These are phyloP conservation scores for Xylariaceae sp. DNA, from an alignment of 2,329 filamentous ascomycete species.

Conservation along the genomic window DNA sequence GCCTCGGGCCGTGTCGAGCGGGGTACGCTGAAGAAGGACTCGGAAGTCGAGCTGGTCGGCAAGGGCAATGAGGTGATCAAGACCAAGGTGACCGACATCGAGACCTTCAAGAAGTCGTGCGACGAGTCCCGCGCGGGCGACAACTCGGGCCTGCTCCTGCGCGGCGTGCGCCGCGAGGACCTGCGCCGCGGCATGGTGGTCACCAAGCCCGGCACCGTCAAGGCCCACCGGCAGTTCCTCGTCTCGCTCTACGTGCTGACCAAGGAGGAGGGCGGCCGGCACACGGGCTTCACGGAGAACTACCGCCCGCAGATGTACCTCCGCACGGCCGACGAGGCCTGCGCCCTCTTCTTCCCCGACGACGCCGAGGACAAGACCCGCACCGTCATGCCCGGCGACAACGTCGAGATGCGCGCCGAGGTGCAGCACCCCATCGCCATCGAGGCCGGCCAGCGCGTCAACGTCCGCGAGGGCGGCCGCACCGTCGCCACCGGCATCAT, in stretches of 20 bases:
- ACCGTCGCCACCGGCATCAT: conserved; percentile 79
- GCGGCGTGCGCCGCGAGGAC: conserved; percentile 94
- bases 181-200: conserved; percentile 92
- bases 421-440: conserved; percentile 80
- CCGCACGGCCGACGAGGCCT: conserved; percentile 78
- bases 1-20: conserved; percentile 96
- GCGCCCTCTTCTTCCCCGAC: conserved; percentile 79
- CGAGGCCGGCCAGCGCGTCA: conserved; percentile 91
- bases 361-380: conserved; percentile 61
- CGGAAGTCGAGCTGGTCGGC: conserved; percentile 90
- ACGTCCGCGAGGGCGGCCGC: conserved; percentile 92
- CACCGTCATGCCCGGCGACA: conserved; percentile 97
- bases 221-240: conserved; percentile 86
- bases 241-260: conserved; percentile 93
- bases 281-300: conserved; percentile 92
- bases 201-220: conserved; percentile 72
- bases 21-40: conserved; percentile 85
- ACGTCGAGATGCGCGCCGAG: conserved; percentile 91
- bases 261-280: conserved; percentile 96
- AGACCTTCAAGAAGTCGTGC: conserved; percentile 99
- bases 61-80: conserved; percentile 77
- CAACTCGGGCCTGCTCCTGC: conserved; percentile 94
- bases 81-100: conserved; percentile 99
- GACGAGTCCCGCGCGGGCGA: conserved; percentile 94
- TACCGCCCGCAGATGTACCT: conserved; percentile 97